Conservation (phyloP, 2,329 filamentous ascomycete species). For the Aulographum hederae region DNA sequence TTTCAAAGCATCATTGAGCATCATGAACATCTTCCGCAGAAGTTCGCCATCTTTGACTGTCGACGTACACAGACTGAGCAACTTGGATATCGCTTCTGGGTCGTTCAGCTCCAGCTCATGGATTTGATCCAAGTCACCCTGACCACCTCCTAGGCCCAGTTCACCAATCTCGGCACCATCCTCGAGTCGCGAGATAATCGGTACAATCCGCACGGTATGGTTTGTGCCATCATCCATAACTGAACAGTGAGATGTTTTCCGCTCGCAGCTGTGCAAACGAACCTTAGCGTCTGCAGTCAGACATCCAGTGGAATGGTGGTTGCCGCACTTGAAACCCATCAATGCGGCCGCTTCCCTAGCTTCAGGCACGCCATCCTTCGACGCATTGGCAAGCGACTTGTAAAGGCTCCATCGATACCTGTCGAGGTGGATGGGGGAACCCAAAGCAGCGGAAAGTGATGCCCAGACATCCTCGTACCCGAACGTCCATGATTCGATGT, state of each 20-base stretch:
- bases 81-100: neutral
- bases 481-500: constrained; percentile 81
- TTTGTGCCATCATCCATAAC: constrained; percentile 25
- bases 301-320: constrained; percentile 50
- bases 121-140: constrained; percentile 51
- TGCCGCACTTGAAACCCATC: constrained; percentile 58
- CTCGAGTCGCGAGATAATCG: constrained; percentile 49
- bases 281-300: constrained; percentile 44
- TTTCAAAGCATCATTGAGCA: constrained; percentile 13
- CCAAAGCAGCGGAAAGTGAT: constrained; percentile 52
- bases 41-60: constrained; percentile 17
- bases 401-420: constrained; percentile 64
- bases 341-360: constrained; percentile 47
- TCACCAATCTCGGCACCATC: constrained; percentile 50
- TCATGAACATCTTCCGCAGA: constrained; percentile 15
- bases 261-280: constrained; percentile 75
- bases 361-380: constrained; percentile 20
- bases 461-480: constrained; percentile 89
- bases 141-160: constrained; percentile 60
- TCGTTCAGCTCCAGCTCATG: constrained; percentile 38
- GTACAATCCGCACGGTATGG: constrained; percentile 56
- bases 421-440: constrained; percentile 63
- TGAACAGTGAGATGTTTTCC: constrained; percentile 41
- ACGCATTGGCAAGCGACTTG: constrained; percentile 30
- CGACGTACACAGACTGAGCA: constrained; percentile 5